A percentile compares a stretch with the other conserved stretches of the same genome.
phyloP scores from a whole-genome alignment of 768 basidiomycete species.

The Lepiota venenata region DNA sequence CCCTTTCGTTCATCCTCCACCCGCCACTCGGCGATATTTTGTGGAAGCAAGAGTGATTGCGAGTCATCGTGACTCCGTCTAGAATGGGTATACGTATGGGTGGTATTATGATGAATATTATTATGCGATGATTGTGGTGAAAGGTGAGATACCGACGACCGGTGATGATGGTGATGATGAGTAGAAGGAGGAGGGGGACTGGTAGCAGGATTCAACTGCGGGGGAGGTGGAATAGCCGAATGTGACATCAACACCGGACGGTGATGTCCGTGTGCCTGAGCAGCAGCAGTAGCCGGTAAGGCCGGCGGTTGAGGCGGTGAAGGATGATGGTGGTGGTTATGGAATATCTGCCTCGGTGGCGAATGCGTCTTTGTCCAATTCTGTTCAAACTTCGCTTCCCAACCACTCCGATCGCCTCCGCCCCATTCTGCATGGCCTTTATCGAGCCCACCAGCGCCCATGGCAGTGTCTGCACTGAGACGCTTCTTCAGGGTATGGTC shows the following conservation, averaged over 20 bases:
- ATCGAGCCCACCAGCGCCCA: neutral
- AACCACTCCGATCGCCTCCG: slow-evolving; percentile 1
- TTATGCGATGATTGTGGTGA: neutral
- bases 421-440: neutral
- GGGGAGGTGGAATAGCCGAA: too few relatives aligned
- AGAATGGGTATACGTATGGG: neutral
- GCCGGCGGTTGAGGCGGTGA: too few relatives aligned
- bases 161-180: neutral
- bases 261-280: too few relatives aligned
- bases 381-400: neutral
- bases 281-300: too few relatives aligned
- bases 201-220: too few relatives aligned
- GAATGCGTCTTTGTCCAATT: neutral
- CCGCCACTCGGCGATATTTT: neutral
- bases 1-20: neutral
- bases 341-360: neutral
- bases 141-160: neutral
- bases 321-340: neutral
- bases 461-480: neutral
- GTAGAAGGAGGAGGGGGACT: neutral
- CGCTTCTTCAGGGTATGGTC: neutral
- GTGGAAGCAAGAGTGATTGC: neutral
- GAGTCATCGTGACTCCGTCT: too few relatives aligned
- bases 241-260: too few relatives aligned
- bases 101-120: too few relatives aligned